Base-by-base conservation (phyloP, 257 asterid genomes). In the Solanum neorickii region DNA sequence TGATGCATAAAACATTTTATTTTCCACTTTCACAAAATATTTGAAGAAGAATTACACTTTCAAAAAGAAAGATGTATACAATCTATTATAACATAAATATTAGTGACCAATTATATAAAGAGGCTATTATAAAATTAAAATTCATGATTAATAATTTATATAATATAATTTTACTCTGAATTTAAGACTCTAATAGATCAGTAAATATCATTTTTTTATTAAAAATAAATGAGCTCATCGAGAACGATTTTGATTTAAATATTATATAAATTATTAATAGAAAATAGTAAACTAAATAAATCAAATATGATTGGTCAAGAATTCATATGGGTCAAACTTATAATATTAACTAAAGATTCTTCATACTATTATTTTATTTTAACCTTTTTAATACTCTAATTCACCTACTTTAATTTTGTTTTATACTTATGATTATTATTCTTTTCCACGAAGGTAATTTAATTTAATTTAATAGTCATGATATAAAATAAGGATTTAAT, bases 151-250 rank as follows among this genome's bases (percentile, higher is more conserved):
- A 29, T 69, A 69, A 6, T 13, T 14, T 15, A 68, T 29, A 69
- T 5, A 1, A 69, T 29, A 8, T 31, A 29, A 6, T 0, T 68
- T 68, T 66, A 23, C 12, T 23, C 14, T 4, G 2, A 60, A 23
- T 13, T 0, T 0, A 0, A 5, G 0, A 14, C 12, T 29, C 5
- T 2, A 66, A 16, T 9, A 9, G 1, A 49, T 16, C 3, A 8
- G 1, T 37, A 52, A 1, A 52, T 1, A 39, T 5, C 1, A 70
- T 31, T 1, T 14, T 69, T 70, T 16, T 16, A 49, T 33, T 33
- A 42, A 42, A 2, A 9, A 52, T 20, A 35, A 4, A 5, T 18
- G 27, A 2, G 27, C 78, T 72, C 46, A 33, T 72, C 78, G 7
- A 33, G 5, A 15, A 72, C 46, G 47, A 72, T 33, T 72, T 35